These are phyloP conservation scores for Cordia subcordata DNA, from an alignment of 257 asterid species.

Conservation along the genomic window DNA sequence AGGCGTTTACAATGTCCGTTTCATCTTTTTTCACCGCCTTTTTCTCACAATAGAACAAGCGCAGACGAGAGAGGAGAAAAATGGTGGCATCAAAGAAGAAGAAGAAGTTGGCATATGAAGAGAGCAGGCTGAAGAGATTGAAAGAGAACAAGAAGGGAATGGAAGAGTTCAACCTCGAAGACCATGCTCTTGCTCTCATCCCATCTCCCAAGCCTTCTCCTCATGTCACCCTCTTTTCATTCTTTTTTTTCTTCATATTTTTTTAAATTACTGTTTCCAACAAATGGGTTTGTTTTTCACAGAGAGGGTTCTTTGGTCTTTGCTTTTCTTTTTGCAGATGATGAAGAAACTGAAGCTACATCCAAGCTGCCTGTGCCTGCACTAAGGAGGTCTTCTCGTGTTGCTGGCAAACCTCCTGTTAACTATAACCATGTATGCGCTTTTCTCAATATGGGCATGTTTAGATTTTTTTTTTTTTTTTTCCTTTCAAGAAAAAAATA, in stretches of 20 bases:
- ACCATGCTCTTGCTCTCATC: conserved; percentile 42
- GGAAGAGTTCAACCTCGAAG: conserved; percentile 62
- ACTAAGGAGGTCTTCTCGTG: conserved; percentile 58
- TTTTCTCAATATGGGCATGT: too few species aligned
- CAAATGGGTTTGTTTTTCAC: background rate
- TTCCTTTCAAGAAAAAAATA: too few species aligned
- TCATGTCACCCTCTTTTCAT: conserved; percentile 1
- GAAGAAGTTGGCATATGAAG: conserved; percentile 42
- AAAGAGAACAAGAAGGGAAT: conserved; percentile 70
- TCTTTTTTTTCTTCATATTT: background rate
- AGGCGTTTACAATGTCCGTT: too few species aligned
- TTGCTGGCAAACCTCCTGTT: conserved; percentile 46
- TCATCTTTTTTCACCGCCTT: too few species aligned
- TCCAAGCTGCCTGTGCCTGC: conserved; percentile 35
- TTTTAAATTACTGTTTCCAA: too few species aligned
- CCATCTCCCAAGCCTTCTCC: conserved; percentile 45
- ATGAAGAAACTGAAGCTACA: conserved; percentile 52
- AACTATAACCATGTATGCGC: too few species aligned
- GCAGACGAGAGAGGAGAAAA: too few species aligned
- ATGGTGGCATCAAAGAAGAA: conserved; percentile 59
- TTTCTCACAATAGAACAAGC: too few species aligned
- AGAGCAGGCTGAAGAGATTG: conserved; percentile 45
- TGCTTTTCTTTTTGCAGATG: conserved; percentile 36
- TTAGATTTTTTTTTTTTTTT: too few species aligned
- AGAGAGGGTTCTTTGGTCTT: background rate